Percentiles rank a stretch among this genome's conserved stretches.
Conservation (phyloP, 2,329 filamentous ascomycete genomes). For the Periconia digitata region DNA sequence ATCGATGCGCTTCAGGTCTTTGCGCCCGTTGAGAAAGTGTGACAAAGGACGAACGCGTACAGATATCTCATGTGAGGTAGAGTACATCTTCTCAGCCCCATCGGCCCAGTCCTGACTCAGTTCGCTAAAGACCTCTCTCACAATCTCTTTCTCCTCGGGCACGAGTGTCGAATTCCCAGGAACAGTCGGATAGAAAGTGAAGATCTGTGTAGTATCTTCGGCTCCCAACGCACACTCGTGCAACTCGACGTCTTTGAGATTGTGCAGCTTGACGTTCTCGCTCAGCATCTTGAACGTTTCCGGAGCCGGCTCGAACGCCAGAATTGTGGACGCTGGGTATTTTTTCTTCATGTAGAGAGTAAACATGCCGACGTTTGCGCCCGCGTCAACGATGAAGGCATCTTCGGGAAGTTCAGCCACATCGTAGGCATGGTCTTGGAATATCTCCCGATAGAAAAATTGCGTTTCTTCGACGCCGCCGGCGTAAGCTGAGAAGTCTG, state of each 20-base stretch:
- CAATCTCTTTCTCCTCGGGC: neutral
- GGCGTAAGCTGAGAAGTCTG: neutral
- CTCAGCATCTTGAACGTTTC: neutral
- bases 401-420: neutral
- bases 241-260: neutral
- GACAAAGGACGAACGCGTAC: neutral
- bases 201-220: neutral
- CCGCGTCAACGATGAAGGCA: neutral
- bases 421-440: neutral
- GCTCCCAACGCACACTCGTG: neutral
- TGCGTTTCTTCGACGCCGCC: neutral
- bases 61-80: neutral
- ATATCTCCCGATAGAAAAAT: neutral
- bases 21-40: neutral
- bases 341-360: slow-evolving; percentile 1
- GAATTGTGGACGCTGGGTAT: neutral
- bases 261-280: neutral
- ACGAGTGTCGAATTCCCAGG: neutral
- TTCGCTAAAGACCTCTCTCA: neutral
- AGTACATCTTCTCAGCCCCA: neutral
- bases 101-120: neutral
- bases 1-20: neutral
- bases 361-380: neutral
- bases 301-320: neutral
- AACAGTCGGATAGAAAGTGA: neutral